Conservation (phyloP, 768 basidiomycete species). For the Pholiota microspora region DNA sequence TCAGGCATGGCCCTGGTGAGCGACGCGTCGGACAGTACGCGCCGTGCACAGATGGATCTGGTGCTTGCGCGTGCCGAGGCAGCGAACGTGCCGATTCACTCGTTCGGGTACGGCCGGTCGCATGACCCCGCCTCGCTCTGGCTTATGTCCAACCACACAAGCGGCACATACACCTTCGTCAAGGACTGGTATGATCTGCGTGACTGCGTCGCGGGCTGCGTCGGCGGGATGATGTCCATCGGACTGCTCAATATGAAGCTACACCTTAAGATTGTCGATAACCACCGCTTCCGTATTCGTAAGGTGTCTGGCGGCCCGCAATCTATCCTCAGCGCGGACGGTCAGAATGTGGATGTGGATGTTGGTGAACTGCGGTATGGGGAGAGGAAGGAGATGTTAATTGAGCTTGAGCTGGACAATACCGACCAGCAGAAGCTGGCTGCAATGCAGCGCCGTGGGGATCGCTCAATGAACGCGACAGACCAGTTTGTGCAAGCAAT, state of each 20-base stretch:
- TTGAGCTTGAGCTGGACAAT: constrained; percentile 93
- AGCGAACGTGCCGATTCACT: constrained; percentile 94
- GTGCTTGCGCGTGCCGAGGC: constrained; percentile 97
- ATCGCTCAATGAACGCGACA: constrained; percentile 68
- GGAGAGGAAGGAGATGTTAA: constrained; percentile 96
- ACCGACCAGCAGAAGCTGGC: constrained; percentile 43
- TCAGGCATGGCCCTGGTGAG: constrained; percentile 92
- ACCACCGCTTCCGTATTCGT: constrained; percentile 86
- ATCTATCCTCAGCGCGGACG: constrained; percentile 86
- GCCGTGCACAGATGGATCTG: constrained; percentile 96
- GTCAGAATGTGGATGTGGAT: constrained; percentile 93
- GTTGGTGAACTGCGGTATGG: constrained; percentile 93
- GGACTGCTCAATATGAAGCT: constrained; percentile 92
- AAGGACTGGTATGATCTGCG: constrained; percentile 97
- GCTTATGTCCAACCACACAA: constrained; percentile 98
- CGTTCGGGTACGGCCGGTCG: constrained; percentile 94
- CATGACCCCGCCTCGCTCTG: constrained; percentile 98
- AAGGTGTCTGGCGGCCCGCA: constrained; percentile 91
- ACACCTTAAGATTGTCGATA: constrained; percentile 91
- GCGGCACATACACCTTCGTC: constrained; percentile 96
- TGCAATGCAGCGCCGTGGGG: constrained; percentile 24
- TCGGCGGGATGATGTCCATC: constrained; percentile 97
- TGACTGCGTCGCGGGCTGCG: constrained; percentile 87
- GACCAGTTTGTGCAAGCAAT: constrained; percentile 87
- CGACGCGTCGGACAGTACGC: constrained; percentile 88